phyloP scores from a whole-genome alignment of 2,329 filamentous ascomycete species.

The Coniochaeta hoffmannii region DNA sequence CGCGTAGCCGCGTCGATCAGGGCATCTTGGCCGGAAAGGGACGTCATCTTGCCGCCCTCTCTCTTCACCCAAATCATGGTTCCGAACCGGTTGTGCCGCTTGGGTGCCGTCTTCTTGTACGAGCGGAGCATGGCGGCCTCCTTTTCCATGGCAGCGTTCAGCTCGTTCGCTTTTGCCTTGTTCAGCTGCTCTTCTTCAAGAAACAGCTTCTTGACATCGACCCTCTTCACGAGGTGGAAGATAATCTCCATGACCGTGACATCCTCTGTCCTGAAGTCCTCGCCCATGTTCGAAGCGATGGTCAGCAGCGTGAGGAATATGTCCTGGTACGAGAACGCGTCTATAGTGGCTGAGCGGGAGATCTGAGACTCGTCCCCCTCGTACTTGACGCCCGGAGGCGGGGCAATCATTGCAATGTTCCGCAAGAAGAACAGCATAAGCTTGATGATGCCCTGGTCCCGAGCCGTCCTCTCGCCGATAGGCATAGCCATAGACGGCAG shows the following conservation, averaged over 20 bases:
- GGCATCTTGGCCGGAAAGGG: conserved; percentile 82
- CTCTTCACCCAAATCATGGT: conserved; percentile 97
- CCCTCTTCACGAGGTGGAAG: conserved; percentile 86
- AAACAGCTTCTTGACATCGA: conserved; percentile 78
- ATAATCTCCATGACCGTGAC: conserved; percentile 84
- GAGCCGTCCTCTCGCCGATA: conserved; percentile 63
- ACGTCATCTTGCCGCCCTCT: conserved; percentile 75
- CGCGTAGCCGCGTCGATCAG: conserved; percentile 65
- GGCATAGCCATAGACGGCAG: conserved; percentile 79
- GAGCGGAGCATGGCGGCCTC: conserved; percentile 77
- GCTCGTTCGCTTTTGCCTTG: conserved; percentile 62
- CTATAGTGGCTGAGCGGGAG: conserved; percentile 79
- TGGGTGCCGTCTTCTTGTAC: conserved; percentile 71
- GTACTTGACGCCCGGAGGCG: conserved; percentile 62
- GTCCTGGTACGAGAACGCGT: conserved; percentile 85
- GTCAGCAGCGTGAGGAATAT: conserved; percentile 81
- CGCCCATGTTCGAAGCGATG: conserved; percentile 84
- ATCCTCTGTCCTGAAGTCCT: conserved; percentile 87
- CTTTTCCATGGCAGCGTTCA: conserved; percentile 68
- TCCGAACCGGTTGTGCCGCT: conserved; percentile 87
- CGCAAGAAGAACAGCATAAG: conserved; percentile 82
- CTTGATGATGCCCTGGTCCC: conserved; percentile 90
- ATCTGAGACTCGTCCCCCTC: conserved; percentile 88
- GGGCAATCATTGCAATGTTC: conserved; percentile 79
- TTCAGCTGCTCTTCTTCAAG: conserved; percentile 68